A percentile compares a stretch with the other conserved stretches of the same genome.
phyloP scores from a whole-genome alignment of 169 alveolate species.

The Plasmodium blacklocki region DNA sequence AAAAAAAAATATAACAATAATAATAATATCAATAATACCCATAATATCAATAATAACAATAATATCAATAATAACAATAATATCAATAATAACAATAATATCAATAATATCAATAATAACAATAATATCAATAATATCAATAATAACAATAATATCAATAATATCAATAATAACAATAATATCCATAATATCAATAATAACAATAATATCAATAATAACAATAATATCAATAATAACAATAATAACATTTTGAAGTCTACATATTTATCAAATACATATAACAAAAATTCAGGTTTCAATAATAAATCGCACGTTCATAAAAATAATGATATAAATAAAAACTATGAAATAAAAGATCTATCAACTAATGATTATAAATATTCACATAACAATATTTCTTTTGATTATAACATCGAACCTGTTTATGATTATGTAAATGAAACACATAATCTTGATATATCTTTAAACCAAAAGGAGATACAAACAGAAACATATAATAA shows the following conservation, averaged over 20 bases:
- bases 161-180: background rate
- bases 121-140: background rate
- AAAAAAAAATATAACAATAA: too few relatives aligned
- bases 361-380: background rate
- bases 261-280: background rate
- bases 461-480: too few relatives aligned
- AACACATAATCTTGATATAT: too few relatives aligned
- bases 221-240: background rate
- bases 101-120: too few relatives aligned
- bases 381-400: background rate
- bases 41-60: background rate
- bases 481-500: too few relatives aligned
- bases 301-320: background rate
- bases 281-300: background rate
- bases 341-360: background rate
- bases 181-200: background rate
- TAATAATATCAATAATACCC: background rate
- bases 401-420: background rate
- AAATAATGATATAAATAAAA: background rate
- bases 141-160: background rate
- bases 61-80: background rate
- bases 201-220: too few relatives aligned
- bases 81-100: background rate
- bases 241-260: too few relatives aligned
- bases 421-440: too few relatives aligned